phyloP scores from a whole-genome alignment of 805 yeast genomes.

The Saturnispora zaruensis region DNA sequence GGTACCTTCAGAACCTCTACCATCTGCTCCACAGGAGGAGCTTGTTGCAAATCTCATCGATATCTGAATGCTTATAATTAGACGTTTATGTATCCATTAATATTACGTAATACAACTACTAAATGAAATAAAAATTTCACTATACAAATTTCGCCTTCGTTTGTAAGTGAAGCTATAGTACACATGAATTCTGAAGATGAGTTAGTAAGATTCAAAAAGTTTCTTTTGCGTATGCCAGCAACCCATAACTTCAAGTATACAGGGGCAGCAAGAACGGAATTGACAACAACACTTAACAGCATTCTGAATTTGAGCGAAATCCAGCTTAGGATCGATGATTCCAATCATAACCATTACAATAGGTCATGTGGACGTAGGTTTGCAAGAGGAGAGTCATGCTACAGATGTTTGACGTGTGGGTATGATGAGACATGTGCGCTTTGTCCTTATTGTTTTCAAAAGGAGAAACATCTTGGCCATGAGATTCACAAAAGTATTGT shows the following conservation, averaged over 20 bases:
- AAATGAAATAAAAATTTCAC: not conserved
- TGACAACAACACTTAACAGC: constrained; percentile 4
- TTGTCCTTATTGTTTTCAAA: constrained; percentile 68
- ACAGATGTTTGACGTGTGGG: constrained; percentile 68
- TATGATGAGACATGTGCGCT: constrained; percentile 78
- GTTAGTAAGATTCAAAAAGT: constrained; percentile 1
- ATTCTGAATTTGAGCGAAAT: not conserved
- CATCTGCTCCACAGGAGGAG: constrained; percentile 8
- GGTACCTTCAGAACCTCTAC: constrained; percentile 1
- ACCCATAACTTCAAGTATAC: constrained; percentile 11
- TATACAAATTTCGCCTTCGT: constrained; percentile 2
- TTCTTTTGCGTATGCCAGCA: constrained; percentile 8
- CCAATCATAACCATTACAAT: constrained; percentile 39
- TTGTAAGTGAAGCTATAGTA: not conserved
- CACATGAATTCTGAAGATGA: constrained; percentile 1
- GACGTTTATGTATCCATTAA: not conserved
- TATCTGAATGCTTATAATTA: constrained; percentile 2
- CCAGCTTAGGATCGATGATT: constrained; percentile 19
- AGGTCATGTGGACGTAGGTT: constrained; percentile 71
- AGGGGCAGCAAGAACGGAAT: constrained; percentile 1
- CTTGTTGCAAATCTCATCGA: constrained; percentile 12
- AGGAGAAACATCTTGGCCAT: constrained; percentile 65
- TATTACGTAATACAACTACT: not conserved
- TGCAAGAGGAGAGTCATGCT: constrained; percentile 72
- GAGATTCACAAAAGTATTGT: constrained; percentile 56